Base-by-base conservation (phyloP, 176 grass and related monocot species). In the Eremochloa ophiuroides region DNA sequence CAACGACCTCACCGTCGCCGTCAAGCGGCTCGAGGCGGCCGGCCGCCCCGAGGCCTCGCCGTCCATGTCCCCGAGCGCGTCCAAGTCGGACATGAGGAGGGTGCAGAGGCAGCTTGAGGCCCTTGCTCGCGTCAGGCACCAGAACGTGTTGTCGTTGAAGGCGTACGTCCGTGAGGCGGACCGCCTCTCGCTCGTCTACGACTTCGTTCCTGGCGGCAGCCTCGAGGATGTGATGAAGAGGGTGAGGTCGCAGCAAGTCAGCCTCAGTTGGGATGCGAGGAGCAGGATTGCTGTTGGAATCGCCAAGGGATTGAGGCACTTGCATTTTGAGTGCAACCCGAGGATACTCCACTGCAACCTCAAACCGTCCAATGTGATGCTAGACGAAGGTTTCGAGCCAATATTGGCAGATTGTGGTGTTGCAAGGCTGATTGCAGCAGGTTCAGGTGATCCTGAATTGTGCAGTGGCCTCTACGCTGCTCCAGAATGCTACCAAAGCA, bases 211-310 rank as follows among this genome's bases (percentile, higher is more conserved):
- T 0, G 83, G 87, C 2, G 93, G 97, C 73, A 99, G 89, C 79
- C 89, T 99, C 14, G 97, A 96, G 89, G 97, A 99, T 82, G 80
- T 88, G 56, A 96, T 99, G 89, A 93, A 91, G 75, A 85, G 77
- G 87, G 87, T 94, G 70, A 89, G 93, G 31, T 88, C 91, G 51
- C 91, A 91, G 85, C 93, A 99, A 60, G 72, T 96, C 12, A 84
- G 48, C 39, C 84, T 99, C 41, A 63, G 58, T 69, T 99, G 93
- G 97, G 91, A 96, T 64, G 46, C 79, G 3, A 95, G 97, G 87
- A 93, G 77, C 51, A 92, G 86, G 70, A 94, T 99, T 80, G 91
- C 89, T 7, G 72, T 90, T 12, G 97, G 91, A 17, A 82, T 99
- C 17, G 93, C 93, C 40, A 94, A 90, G 74, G 97, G 93, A 17